phyloP scores from a whole-genome alignment of 495 filamentous ascomycete genomes.

The Evansstolkia leycettana region DNA sequence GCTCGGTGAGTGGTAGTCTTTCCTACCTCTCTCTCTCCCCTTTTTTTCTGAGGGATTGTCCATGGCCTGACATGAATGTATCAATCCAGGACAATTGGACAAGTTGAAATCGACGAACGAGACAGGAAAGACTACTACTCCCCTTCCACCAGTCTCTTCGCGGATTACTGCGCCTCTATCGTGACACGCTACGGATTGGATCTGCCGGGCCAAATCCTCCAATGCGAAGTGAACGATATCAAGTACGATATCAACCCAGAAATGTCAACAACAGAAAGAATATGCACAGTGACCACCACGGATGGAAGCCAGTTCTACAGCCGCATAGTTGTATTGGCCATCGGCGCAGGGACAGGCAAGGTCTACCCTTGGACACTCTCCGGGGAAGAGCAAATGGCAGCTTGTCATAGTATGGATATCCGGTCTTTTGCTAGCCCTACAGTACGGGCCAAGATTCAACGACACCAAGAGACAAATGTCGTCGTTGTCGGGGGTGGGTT shows the following conservation, averaged over 20 bases:
- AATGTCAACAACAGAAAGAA: conserved; percentile 14
- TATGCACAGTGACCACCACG: conserved; percentile 41
- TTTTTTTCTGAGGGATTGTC: too few species aligned
- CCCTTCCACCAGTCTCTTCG: conserved; percentile 42
- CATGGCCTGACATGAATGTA: neutral
- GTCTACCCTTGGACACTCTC: conserved; percentile 32
- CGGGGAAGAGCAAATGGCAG: conserved; percentile 26
- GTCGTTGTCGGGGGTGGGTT: conserved; percentile 51
- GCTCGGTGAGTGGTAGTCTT: conserved; percentile 11
- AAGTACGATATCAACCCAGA: conserved; percentile 27
- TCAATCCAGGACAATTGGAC: conserved; percentile 12
- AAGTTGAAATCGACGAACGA: conserved; percentile 45
- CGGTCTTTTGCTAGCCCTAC: conserved; percentile 32
- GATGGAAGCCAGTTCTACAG: conserved; percentile 33
- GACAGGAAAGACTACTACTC: conserved; percentile 56
- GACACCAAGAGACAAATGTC: conserved; percentile 34
- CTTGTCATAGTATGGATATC: conserved; percentile 45
- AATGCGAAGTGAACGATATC: conserved; percentile 39
- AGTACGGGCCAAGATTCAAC: conserved; percentile 33
- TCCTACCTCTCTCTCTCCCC: neutral
- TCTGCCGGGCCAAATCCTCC: conserved; percentile 26
- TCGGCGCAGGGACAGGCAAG: conserved; percentile 33
- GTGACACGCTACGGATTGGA: conserved; percentile 39
- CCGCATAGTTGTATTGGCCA: conserved; percentile 41
- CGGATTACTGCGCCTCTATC: conserved; percentile 42